Evolutionary conservation across 1,284 basidiomycete genomes (phyloP).

Genomic region (Moesziomyces antarcticus): DNA sequence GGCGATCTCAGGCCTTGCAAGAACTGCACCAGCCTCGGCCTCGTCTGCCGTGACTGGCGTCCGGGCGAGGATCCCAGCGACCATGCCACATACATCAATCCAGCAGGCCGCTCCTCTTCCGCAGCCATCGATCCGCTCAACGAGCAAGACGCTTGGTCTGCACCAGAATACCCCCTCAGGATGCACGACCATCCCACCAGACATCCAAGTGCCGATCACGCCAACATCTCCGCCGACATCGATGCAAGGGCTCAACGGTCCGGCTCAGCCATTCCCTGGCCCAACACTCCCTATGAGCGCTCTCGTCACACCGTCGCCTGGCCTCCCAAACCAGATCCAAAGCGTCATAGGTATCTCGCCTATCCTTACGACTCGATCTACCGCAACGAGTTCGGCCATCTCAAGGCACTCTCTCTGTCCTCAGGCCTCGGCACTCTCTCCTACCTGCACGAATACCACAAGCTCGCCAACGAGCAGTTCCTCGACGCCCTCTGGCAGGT

Average conservation of each 20-base stretch:
- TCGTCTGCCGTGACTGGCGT: slow-evolving; percentile 46
- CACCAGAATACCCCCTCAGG: slow-evolving; percentile 10
- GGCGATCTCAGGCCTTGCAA: slow-evolving; percentile 48
- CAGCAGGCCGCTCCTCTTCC: slow-evolving; percentile 25
- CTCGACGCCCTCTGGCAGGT: slow-evolving; percentile 52
- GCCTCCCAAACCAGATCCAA: slow-evolving; percentile 45
- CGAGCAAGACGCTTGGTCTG: slow-evolving; percentile 21
- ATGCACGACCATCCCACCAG: background rate
- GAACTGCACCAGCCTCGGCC: slow-evolving; percentile 45
- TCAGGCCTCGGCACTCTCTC: slow-evolving; percentile 49
- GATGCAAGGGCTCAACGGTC: slow-evolving; percentile 26
- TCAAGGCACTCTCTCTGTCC: slow-evolving; percentile 45
- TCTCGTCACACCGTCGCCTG: slow-evolving; percentile 42
- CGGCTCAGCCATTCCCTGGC: slow-evolving; percentile 45
- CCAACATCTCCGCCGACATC: slow-evolving; percentile 10
- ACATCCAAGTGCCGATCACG: slow-evolving; percentile 10
- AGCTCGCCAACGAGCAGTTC: slow-evolving; percentile 51
- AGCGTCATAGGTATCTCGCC: slow-evolving; percentile 44
- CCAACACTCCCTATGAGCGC: slow-evolving; percentile 44
- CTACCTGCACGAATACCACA: slow-evolving; percentile 52
- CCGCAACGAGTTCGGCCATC: slow-evolving; percentile 48
- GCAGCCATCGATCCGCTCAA: slow-evolving; percentile 1
- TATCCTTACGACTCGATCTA: slow-evolving; percentile 52
- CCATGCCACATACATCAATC: slow-evolving; percentile 17
- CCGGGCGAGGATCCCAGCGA: slow-evolving; percentile 41